phyloP scores from a whole-genome alignment of 2,329 filamentous ascomycete species.

The Aspergillus cejpii region DNA sequence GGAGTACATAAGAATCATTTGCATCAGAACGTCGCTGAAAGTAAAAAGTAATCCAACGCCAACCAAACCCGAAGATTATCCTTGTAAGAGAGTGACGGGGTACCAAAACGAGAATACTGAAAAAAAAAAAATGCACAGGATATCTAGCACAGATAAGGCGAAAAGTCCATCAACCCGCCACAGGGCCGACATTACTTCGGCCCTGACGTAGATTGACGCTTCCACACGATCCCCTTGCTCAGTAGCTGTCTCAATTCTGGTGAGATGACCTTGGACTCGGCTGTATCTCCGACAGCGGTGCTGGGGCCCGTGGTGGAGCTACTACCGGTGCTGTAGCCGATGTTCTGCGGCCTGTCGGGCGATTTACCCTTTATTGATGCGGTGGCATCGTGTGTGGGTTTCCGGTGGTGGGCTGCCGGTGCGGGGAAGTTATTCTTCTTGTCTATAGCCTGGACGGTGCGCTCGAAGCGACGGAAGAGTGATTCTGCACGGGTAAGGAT shows the following conservation, averaged over 20 bases:
- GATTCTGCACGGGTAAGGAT: conserved; percentile 82
- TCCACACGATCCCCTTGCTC: conserved; percentile 52
- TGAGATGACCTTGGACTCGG: conserved; percentile 52
- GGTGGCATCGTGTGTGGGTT: conserved; percentile 26
- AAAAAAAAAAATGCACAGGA: background rate
- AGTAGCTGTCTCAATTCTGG: conserved; percentile 56
- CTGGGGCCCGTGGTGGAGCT: conserved; percentile 6
- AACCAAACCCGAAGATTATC: too few species aligned
- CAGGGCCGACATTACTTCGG: background rate
- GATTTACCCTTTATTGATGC: conserved; percentile 30
- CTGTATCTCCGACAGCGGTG: background rate
- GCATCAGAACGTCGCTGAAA: too few species aligned
- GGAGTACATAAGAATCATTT: too few species aligned
- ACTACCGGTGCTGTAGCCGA: conserved; percentile 23
- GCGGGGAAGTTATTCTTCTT: conserved; percentile 79
- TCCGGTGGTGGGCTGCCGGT: conserved; percentile 45
- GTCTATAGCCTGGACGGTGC: conserved; percentile 84
- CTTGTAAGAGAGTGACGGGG: too few species aligned
- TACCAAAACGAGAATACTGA: background rate
- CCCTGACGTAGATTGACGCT: conserved; percentile 19
- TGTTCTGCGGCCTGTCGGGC: conserved; percentile 15
- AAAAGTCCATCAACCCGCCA: too few species aligned
- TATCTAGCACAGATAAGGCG: too few species aligned
- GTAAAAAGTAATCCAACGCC: too few species aligned
- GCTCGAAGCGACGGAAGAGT: conserved; percentile 80